phyloP scores from a whole-genome alignment of 441 rosid species.

The Sinapis alba region DNA sequence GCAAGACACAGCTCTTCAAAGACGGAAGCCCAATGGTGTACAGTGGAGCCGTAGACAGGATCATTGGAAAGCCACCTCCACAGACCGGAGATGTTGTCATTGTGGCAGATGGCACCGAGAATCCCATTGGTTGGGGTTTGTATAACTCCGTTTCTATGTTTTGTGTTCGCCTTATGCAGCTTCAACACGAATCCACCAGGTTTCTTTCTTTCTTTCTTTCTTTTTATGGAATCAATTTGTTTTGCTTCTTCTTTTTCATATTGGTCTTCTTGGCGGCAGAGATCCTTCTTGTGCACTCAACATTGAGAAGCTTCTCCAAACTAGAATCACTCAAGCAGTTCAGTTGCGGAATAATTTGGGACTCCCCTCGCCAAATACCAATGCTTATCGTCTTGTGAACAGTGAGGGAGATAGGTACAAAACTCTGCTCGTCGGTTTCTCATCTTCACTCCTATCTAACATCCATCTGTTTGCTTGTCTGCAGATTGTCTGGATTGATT shows the following conservation, averaged over 20 bases:
- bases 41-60: conserved; percentile 89
- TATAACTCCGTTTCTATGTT: conserved; percentile 91
- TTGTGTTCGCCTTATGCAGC: conserved; percentile 90
- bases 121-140: conserved; percentile 86
- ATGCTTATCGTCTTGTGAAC: conserved; percentile 85
- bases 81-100: conserved; percentile 84
- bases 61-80: conserved; percentile 86
- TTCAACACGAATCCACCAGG: conserved; percentile 80
- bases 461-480: background rate
- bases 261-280: conserved; percentile 40
- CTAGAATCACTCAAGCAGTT: conserved; percentile 61
- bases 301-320: conserved; percentile 74
- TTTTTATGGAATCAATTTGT: background rate
- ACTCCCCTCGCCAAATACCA: conserved; percentile 70
- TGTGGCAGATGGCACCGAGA: conserved; percentile 84
- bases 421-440: too few species aligned
- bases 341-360: conserved; percentile 66
- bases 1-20: conserved; percentile 82
- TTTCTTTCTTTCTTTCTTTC: conserved; percentile 1
- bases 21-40: conserved; percentile 94
- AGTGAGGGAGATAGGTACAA: conserved; percentile 86
- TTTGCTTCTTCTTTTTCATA: background rate
- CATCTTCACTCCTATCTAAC: too few species aligned
- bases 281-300: conserved; percentile 77
- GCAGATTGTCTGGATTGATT: conserved; percentile 84